phyloP scores from a whole-genome alignment of 257 asterid species.

The Cynanchum wilfordii region DNA sequence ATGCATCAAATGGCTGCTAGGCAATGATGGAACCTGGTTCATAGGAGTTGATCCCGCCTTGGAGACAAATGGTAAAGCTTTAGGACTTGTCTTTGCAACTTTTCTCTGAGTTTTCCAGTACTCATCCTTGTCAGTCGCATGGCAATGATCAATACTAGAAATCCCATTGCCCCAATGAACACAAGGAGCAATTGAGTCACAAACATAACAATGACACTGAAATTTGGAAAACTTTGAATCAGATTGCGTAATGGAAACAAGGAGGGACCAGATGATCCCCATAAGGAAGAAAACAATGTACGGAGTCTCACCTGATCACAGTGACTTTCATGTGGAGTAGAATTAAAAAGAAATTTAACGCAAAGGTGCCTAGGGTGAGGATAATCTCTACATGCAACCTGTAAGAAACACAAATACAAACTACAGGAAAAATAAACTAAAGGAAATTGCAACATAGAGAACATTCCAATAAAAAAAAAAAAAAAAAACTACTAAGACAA shows the following conservation, averaged over 20 bases:
- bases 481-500: not conserved
- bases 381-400: slow-evolving; percentile 94
- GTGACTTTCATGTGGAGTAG: slow-evolving; percentile 53
- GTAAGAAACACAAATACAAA: slow-evolving; percentile 14
- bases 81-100: slow-evolving; percentile 32
- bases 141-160: slow-evolving; percentile 59
- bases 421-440: slow-evolving; percentile 12
- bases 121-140: slow-evolving; percentile 75
- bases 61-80: slow-evolving; percentile 20
- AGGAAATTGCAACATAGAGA: slow-evolving; percentile 3
- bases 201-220: slow-evolving; percentile 97
- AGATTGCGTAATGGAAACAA: slow-evolving; percentile 15
- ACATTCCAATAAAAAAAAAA: not conserved
- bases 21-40: slow-evolving; percentile 21
- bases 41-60: slow-evolving; percentile 13
- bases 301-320: slow-evolving; percentile 57
- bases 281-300: slow-evolving; percentile 7
- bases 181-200: slow-evolving; percentile 90
- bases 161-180: slow-evolving; percentile 55
- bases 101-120: slow-evolving; percentile 64
- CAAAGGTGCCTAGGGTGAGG: slow-evolving; percentile 92
- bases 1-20: slow-evolving; percentile 21
- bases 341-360: slow-evolving; percentile 54
- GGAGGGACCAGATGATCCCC: not conserved
- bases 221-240: slow-evolving; percentile 25